Evolutionary conservation across 768 basidiomycete species (phyloP), one percentile per base, ranked within the genome.

Genomic region (Amanita subjunquillea): DNA sequence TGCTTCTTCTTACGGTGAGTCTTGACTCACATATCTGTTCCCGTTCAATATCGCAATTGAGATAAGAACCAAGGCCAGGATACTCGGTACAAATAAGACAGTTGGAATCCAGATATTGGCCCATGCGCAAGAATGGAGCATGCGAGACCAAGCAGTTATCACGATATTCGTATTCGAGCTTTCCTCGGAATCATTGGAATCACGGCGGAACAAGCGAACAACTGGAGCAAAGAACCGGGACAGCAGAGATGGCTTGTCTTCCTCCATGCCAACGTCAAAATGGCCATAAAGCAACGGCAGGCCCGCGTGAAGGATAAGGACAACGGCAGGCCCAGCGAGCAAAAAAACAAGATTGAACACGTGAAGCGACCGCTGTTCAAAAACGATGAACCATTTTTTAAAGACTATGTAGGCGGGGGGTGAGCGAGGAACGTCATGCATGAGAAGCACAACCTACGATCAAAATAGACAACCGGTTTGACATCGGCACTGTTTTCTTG

Each of bases 391-490:
- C 30, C 43, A 53, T 38, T 22, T 20, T 42, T 46, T 53, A 23
- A 53, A 53, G 3, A 53, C 51, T 53, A 48, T 41, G n/a, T 29
- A 50, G 54, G n/a, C 25, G 9, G 48, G 10, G 23, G 6, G 45
- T 13, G 22, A 43, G 32, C 6, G n/a, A 22, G 15, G 22, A 13
- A 15, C 9, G 36, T 20, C 7, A 25, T 17, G 13, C 0, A 3
- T 12, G 10, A 40, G 8, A 52, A 20, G 44, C 10, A 30, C 50
- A 8, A 60, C 84, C 65, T 58, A 90, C 89, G 42, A 59, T 91
- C 89, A 59, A 90, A 87, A 65, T 87, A 89, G 4, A 87, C 82
- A 5, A 74, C 67, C 2, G 68, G 62, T 43, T 64, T 63, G 29
- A 63, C 65, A n/a, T 20, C 15, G 20, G 29, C 17, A 34, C 2